Conservation (phyloP, 495 filamentous ascomycete species). For the Oidiodendron maius region DNA sequence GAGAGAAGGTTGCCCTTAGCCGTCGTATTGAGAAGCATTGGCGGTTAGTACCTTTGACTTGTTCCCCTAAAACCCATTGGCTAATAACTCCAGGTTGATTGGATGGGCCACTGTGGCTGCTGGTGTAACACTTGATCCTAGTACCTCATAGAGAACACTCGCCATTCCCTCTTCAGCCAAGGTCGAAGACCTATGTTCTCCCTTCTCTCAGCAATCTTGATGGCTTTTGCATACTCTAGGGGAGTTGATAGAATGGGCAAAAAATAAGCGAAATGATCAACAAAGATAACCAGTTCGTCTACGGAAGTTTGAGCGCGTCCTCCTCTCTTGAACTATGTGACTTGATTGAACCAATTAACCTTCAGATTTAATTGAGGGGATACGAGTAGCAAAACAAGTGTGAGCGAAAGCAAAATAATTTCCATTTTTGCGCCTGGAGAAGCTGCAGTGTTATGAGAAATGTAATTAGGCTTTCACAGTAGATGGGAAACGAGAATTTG, state of each 20-base stretch:
- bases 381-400: no score
- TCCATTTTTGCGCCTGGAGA: no score
- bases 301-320: no score
- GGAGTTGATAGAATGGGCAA: slow-evolving; percentile 25
- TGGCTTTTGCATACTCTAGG: slow-evolving; percentile 10
- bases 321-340: no score
- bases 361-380: no score
- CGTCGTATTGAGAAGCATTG: slow-evolving; percentile 99
- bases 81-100: slow-evolving; percentile 47
- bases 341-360: no score
- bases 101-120: slow-evolving; percentile 87
- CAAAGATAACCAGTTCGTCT: no score
- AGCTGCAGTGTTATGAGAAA: no score
- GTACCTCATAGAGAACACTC: slow-evolving; percentile 7
- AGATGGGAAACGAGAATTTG: no score
- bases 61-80: background rate
- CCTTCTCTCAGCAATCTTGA: background rate
- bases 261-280: slow-evolving; percentile 15
- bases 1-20: slow-evolving; percentile 95
- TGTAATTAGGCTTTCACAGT: no score
- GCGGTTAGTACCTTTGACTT: slow-evolving; percentile 40
- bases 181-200: background rate
- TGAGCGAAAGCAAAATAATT: no score
- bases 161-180: background rate
- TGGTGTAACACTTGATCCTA: slow-evolving; percentile 22